Evolutionary conservation across 2,329 filamentous ascomycete genomes (phyloP).

Genomic region (Oidium heveae): DNA sequence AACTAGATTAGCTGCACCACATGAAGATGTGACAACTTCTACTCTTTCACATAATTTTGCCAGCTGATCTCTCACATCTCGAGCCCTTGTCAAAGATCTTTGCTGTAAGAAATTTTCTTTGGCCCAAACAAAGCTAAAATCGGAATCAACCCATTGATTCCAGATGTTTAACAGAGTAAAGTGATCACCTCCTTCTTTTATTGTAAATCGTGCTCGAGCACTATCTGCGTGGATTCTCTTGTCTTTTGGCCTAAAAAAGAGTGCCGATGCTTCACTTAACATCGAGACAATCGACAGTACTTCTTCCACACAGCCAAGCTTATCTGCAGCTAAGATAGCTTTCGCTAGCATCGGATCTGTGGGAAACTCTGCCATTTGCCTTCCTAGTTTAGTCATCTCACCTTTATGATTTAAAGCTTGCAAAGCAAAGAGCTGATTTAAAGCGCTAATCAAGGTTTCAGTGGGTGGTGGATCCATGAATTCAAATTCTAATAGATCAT

Average conservation of each 20-base stretch:
- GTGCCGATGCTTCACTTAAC: constrained; percentile 63
- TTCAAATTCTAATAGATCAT: constrained; percentile 79
- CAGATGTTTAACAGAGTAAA: constrained; percentile 74
- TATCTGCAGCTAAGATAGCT: constrained; percentile 65
- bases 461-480: constrained; percentile 87
- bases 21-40: constrained; percentile 48
- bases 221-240: constrained; percentile 93
- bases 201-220: constrained; percentile 65
- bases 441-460: constrained; percentile 63
- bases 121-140: constrained; percentile 70
- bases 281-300: constrained; percentile 84
- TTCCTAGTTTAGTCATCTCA: constrained; percentile 68
- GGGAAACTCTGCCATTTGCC: constrained; percentile 89
- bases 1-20: constrained; percentile 42
- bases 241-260: constrained; percentile 91
- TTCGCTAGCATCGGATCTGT: constrained; percentile 82
- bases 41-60: constrained; percentile 81
- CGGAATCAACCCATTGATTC: constrained; percentile 84
- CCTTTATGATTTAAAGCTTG: constrained; percentile 75
- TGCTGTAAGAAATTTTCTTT: constrained; percentile 89
- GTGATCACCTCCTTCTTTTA: constrained; percentile 80
- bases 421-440: constrained; percentile 79
- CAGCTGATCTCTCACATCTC: constrained; percentile 82
- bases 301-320: constrained; percentile 82
- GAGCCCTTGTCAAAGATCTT: constrained; percentile 61